Evolutionary conservation across 345 rosid species (phyloP).

Genomic region (Turnera subulata): DNA sequence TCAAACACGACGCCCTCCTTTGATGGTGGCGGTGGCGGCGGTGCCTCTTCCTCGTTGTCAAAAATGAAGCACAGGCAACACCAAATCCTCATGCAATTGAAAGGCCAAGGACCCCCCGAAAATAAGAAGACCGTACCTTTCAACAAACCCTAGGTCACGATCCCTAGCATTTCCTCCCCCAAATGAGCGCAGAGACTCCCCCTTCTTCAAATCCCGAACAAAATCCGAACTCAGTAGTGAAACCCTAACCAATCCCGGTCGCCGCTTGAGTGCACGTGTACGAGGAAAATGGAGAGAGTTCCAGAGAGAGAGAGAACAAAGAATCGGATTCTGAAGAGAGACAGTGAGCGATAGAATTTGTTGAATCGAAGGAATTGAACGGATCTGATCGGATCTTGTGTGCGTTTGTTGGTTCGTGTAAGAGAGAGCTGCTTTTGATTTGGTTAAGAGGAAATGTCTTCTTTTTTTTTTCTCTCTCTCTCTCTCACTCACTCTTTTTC

Average conservation of each 20-base stretch:
- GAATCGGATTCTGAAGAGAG: neutral
- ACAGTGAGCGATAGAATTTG: neutral
- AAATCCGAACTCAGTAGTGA: neutral
- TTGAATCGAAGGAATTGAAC: neutral
- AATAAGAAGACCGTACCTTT: neutral
- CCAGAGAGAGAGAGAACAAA: too few species aligned
- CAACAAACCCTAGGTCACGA: slow-evolving; percentile 49
- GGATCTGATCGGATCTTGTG: slow-evolving; percentile 46
- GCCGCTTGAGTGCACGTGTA: neutral
- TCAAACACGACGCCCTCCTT: slow-evolving; percentile 25
- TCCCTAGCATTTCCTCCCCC: slow-evolving; percentile 37
- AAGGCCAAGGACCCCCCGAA: slow-evolving; percentile 6
- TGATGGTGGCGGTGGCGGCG: neutral
- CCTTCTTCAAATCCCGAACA: slow-evolving; percentile 10
- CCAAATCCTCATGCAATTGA: slow-evolving; percentile 88
- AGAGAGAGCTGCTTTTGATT: slow-evolving; percentile 2
- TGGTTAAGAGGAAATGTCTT: too few species aligned
- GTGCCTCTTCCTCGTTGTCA: slow-evolving; percentile 20
- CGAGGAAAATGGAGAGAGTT: neutral
- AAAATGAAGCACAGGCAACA: slow-evolving; percentile 65
- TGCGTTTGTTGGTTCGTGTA: neutral
- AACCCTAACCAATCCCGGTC: neutral
- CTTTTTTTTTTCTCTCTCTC: neutral
- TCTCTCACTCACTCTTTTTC: too few species aligned
- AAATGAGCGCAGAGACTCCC: neutral